Evolutionary conservation across 2,329 filamentous ascomycete genomes (phyloP).

Genomic region (Arthrobotrys entomopaga): DNA sequence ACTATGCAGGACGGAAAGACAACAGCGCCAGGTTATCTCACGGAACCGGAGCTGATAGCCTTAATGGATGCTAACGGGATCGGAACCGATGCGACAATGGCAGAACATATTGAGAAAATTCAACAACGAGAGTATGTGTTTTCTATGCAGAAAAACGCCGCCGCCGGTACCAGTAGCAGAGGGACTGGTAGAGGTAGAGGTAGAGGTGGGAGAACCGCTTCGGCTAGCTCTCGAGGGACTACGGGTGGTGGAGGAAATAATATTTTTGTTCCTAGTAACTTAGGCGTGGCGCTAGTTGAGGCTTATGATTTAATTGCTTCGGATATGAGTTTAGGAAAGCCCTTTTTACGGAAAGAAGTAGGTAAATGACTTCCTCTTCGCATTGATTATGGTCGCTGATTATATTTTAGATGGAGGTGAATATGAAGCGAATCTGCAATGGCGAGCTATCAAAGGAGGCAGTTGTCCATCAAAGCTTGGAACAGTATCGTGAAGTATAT

Average conservation of each 20-base stretch:
- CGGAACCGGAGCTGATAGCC: conserved; percentile 92
- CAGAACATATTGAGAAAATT: conserved; percentile 96
- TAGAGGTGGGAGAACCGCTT: conserved; percentile 64
- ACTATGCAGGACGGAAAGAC: conserved; percentile 93
- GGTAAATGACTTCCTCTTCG: conserved; percentile 54
- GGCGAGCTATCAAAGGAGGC: conserved; percentile 78
- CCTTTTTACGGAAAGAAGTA: conserved; percentile 87
- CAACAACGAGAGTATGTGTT: conserved; percentile 88
- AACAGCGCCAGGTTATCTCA: conserved; percentile 82
- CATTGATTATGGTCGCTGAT: background rate
- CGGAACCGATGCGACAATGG: conserved; percentile 98
- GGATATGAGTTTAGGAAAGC: conserved; percentile 91
- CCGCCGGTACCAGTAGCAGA: conserved; percentile 60
- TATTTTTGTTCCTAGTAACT: conserved; percentile 90
- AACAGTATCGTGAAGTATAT: conserved; percentile 88
- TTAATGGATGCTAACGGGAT: conserved; percentile 99
- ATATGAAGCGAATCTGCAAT: conserved; percentile 96
- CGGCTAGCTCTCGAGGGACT: conserved; percentile 66
- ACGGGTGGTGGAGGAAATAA: conserved; percentile 69
- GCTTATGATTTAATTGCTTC: conserved; percentile 95
- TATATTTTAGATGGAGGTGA: conserved; percentile 76
- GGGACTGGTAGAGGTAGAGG: conserved; percentile 63
- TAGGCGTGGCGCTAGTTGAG: conserved; percentile 90
- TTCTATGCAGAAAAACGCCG: conserved; percentile 68
- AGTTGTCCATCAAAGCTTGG: conserved; percentile 83